Evolutionary conservation across 345 rosid species (phyloP), one percentile per base, ranked within the genome.

Genomic region (Eucalyptus victrix): DNA sequence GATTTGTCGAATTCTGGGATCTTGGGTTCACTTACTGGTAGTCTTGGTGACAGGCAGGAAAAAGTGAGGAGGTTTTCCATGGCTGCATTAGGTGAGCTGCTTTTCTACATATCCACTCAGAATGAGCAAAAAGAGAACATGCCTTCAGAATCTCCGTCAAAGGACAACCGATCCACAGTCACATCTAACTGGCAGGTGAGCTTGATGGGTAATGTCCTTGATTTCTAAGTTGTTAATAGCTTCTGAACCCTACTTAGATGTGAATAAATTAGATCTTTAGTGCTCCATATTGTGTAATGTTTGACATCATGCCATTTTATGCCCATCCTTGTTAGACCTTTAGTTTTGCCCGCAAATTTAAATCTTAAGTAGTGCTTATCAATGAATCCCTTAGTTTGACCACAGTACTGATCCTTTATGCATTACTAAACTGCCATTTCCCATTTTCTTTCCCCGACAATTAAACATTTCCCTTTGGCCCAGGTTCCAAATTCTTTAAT

Each of bases 21-120:
- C 90, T 87, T 98, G 86, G 97, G 95, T 89, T 95, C 98, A 85
- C 96, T 98, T 87, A 94, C 97, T 50, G 97, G 95, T 93, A 98
- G 98, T 91, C 97, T 98, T 17, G 94, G 98, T 89, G 98, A 96
- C 94, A 94, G 93, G 92, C 99, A 97, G 92, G 99, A 98, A 91
- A 98, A 97, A 92, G 97, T 97, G 76, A 94, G 99, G 92, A 93
- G 99, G 91, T 97, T 98, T 90, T 96, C 96, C 32, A 96, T 98
- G 99, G 99, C 99, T 67, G 99, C 99, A 92, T 92, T 98, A 90
- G 99, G 99, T 85, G 99, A 98, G 93, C 90, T 98, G 94, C 91
- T 98, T 88, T 98, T 97, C 93, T 98, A 98, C 91, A 94, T 98
- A 89, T 97, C 99, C 91, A 96, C 99, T 32, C 99, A 96, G 92